These are phyloP conservation scores for Thermothielavioides terrestris DNA, from an alignment of 495 filamentous ascomycete species.

Conservation along the genomic window DNA sequence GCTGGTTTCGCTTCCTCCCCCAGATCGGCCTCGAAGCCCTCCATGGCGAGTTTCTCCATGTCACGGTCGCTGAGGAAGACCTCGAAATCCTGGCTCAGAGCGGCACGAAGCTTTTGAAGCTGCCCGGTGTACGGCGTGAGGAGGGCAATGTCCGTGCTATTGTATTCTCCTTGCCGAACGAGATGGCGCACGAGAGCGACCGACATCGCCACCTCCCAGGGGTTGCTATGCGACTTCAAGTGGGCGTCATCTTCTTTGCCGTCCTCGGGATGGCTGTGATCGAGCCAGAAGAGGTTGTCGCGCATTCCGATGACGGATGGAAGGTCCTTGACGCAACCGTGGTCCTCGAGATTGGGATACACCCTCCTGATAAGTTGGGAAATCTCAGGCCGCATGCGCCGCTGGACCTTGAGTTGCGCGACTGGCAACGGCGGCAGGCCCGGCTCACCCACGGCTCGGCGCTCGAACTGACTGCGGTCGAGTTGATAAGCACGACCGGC, in stretches of 20 bases:
- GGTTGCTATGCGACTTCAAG: slow-evolving; percentile 56
- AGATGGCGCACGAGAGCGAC: slow-evolving; percentile 61
- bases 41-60: slow-evolving; percentile 47
- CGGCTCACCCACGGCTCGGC: slow-evolving; percentile 16
- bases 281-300: slow-evolving; percentile 62
- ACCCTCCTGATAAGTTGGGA: slow-evolving; percentile 53
- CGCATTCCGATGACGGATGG: slow-evolving; percentile 59
- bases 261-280: slow-evolving; percentile 53
- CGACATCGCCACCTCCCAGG: slow-evolving; percentile 59
- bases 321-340: slow-evolving; percentile 40
- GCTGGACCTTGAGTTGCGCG: slow-evolving; percentile 44
- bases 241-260: slow-evolving; percentile 32
- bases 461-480: slow-evolving; percentile 26
- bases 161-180: slow-evolving; percentile 59
- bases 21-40: slow-evolving; percentile 27
- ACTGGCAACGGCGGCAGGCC: slow-evolving; percentile 21
- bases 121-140: slow-evolving; percentile 72
- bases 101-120: slow-evolving; percentile 49
- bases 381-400: slow-evolving; percentile 57
- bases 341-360: slow-evolving; percentile 58
- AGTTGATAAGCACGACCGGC: slow-evolving; percentile 15
- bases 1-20: slow-evolving; percentile 1
- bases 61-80: slow-evolving; percentile 64
- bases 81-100: slow-evolving; percentile 45
- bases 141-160: slow-evolving; percentile 61